Base-by-base conservation (phyloP, 805 yeast genomes). In the Spathaspora boniae region DNA sequence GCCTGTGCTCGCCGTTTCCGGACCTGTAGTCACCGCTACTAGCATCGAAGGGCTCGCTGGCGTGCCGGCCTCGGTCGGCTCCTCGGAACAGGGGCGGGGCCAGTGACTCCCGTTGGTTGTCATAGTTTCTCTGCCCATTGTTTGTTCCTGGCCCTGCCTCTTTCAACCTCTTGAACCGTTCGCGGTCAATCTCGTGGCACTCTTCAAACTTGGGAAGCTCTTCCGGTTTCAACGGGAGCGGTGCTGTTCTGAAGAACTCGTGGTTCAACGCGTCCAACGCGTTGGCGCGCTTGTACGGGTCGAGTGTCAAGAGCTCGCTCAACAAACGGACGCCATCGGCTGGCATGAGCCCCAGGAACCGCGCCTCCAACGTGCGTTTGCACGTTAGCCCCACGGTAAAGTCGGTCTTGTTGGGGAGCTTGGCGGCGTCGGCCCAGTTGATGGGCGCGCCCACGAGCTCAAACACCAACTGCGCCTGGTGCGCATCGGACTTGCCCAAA, bases 161-260 rank as follows among this genome's bases (percentile, higher is more conserved):
- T 33, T 45, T 67, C 73, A 53, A 65, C 65, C 55, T 70, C 70
- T 60, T 73, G 69, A 62, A 67, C 44, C 77, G 67, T 43, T 77
- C 76, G 31, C 76, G 76, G 58, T 87, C 96, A 17, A 88, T 74
- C 57, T 91, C 98, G 56, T 93, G 97, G 42, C 95, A 78, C 44
- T 89, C 95, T 45, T 83, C 89, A 45, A 82, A 83, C 19, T 71
- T 72, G 3, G 87, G 83, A 16, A 88, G 60, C 14, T 72, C 74
- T 5, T 51, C 50, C 0, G 79, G 76, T 9, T 46, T 33, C 25
- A 78, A 66, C 0, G 96, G 87, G 16, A 72, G 44, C 0, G 97
- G 97, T 0, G 71, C 79, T 3, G 64, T 65, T 12, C 54, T 65
- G 60, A 93, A 88, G 62, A 80, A 93, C 2, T 60, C 65, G 46